Base-by-base conservation (phyloP, 2,329 filamentous ascomycete genomes). In the Diaporthe capsici region DNA sequence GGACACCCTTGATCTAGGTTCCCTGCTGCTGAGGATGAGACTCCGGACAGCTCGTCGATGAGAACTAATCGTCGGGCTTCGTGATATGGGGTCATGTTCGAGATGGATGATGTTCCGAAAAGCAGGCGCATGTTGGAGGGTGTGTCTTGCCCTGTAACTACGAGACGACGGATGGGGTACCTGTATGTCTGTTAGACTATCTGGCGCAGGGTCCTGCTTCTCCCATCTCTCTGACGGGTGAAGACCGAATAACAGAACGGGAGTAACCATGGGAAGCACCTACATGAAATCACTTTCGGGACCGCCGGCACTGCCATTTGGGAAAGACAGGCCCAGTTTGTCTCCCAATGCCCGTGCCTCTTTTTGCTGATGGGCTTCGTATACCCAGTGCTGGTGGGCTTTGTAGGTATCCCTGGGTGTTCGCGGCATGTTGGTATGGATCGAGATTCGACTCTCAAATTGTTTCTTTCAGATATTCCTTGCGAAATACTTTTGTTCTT, bases 371-470 rank as follows among this genome's bases (percentile, higher is more conserved):
- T 70, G 65, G n/a, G 65, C 65, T 28, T 70, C 65, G 22, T 70
- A 51, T 28, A 70, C 65, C 65, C 65, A 70, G 65, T 70, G 65
- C 65, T 70, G 65, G 31, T 70, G 65, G 22, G 65, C 65, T 37
- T 70, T 70, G 65, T 70, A 70, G 9, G 65, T 70, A 42, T 70
- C 65, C 31, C 49, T 70, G 9, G 65, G 65, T 15, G 34, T 2
- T 53, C 65, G 65, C 13, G 65, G 65, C 65, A 70, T 70, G n/a
- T 28, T 70, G 65, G 10, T 55, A 5, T 47, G 4, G 39, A 22
- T 65, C 20, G 37, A 9, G 25, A 39, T 60, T 13, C 6, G 12
- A 15, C 8, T 39, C 4, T 42, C 15, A 15, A 25, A 28, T 53
- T 28, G 15, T 4, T 42, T 20, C n/a, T 25, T 25, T 37, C 12